Base-by-base conservation (phyloP, 495 filamentous ascomycete genomes). In the Annulohypoxylon maeteangense region DNA sequence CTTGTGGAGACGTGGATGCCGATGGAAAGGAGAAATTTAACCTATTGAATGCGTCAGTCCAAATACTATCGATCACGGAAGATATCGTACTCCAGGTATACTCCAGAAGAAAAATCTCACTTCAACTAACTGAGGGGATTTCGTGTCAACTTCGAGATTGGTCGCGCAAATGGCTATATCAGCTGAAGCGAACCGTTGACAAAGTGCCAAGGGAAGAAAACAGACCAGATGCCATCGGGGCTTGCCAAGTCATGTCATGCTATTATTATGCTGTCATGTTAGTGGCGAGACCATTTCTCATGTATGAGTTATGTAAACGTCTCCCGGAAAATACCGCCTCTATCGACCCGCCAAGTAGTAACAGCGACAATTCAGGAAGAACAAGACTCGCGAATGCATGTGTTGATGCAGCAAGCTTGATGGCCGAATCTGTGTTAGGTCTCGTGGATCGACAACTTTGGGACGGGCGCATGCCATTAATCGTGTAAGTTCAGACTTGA, bases 221-320 rank as follows among this genome's bases (percentile, higher is more conserved):
- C 2, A 51, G 50, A 20, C 66, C 62, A 1, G 68, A 72, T 50
- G 62, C 62, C 1, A 77, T 78, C 14, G 82, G 82, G 1, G 82
- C 81, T 2, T 83, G 81, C 34, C 82, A 82, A 61, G 76, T 80
- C 0, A 70, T 84, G 7, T 70, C 80, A 0, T 80, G 78, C 0
- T 84, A 84, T 40, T 82, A 83, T 63, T 84, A 84, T 53, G 80
- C 81, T 14, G 82, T 84, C 27, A 83, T 84, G 61, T 74, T 84
- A 14, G 81, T 84, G 0, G 78, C 82, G 3, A 67, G 82, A 44
- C 82, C 82, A 0, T 84, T 84, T 25, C 74, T 84, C 53, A 84
- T 84, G 82, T 81, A 81, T 7, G 82, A 84, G 59, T 62, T 84
- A 16, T 80, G 72, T 57, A 79, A 77, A 32, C 75, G 82, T 11